phyloP scores from a whole-genome alignment of 148 eudicot species.

The Cornus suecica region DNA sequence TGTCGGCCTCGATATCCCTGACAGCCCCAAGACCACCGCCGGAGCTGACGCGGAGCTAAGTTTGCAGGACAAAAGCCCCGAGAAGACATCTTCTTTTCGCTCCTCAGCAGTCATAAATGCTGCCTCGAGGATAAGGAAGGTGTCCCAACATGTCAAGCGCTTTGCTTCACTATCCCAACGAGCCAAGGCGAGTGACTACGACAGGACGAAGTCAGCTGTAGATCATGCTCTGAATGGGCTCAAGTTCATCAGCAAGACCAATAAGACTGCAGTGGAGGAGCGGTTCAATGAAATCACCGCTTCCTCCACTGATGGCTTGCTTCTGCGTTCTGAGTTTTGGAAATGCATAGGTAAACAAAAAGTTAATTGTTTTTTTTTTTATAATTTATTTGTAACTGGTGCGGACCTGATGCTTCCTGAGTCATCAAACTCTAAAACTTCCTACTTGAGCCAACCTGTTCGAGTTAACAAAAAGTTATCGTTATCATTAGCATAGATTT shows the following conservation, averaged over 20 bases:
- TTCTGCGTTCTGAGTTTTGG: constrained; percentile 27
- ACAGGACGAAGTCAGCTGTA: constrained; percentile 31
- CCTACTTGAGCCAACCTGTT: no score
- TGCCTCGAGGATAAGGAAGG: constrained; percentile 24
- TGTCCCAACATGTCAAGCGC: constrained; percentile 34
- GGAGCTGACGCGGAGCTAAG: no score
- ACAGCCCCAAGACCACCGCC: no score
- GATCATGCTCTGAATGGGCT: constrained; percentile 31
- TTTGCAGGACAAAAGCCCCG: constrained; percentile 11
- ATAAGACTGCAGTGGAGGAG: constrained; percentile 33
- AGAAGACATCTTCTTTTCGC: constrained; percentile 29
- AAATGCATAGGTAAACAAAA: constrained; percentile 33
- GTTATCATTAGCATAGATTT: no score
- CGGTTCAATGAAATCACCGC: constrained; percentile 27
- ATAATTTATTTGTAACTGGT: no score
- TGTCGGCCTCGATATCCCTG: no score
- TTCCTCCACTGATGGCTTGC: constrained; percentile 27
- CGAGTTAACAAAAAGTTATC: constrained; percentile 3
- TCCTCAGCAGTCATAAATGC: constrained; percentile 25
- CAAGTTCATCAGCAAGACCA: constrained; percentile 36
- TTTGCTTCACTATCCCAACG: constrained; percentile 25
- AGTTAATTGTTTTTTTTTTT: no score
- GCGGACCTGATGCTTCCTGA: no score
- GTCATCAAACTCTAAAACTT: no score
- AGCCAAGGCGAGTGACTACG: constrained; percentile 18